Percentiles rank a stretch among this genome's conserved stretches.
Evolutionary conservation across 495 filamentous ascomycete species (phyloP).

Genomic region (Ramalina peruviana): DNA sequence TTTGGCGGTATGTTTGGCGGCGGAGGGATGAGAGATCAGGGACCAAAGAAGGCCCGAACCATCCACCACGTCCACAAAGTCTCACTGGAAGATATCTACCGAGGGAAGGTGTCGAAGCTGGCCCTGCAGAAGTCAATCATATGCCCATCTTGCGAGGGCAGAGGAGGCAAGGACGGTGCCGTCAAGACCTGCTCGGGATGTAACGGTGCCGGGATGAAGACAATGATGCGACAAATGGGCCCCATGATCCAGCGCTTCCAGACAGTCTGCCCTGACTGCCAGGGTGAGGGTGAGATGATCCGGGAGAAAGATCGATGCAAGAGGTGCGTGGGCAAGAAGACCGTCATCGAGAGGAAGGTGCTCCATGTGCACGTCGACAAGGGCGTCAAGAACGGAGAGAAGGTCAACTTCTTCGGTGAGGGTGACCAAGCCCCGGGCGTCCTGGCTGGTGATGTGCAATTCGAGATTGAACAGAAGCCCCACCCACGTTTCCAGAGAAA

Average conservation of each 20-base stretch:
- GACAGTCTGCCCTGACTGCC: slow-evolving; percentile 96
- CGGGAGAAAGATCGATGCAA: slow-evolving; percentile 95
- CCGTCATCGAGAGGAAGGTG: slow-evolving; percentile 89
- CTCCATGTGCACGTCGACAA: slow-evolving; percentile 95
- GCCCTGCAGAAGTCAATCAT: slow-evolving; percentile 96
- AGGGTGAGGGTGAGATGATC: slow-evolving; percentile 91
- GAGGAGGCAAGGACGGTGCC: slow-evolving; percentile 93
- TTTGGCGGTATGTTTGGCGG: slow-evolving; percentile 75
- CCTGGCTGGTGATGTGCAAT: slow-evolving; percentile 85
- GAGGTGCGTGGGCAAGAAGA: slow-evolving; percentile 91
- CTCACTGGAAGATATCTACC: slow-evolving; percentile 93
- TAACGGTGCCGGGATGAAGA: slow-evolving; percentile 94
- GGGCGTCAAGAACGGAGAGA: slow-evolving; percentile 83
- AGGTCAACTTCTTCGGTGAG: slow-evolving; percentile 91
- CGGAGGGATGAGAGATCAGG: slow-evolving; percentile 58
- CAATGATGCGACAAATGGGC: slow-evolving; percentile 99
- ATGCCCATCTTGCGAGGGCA: slow-evolving; percentile 87
- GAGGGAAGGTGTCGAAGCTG: slow-evolving; percentile 92
- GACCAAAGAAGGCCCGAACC: slow-evolving; percentile 85
- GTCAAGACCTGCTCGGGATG: slow-evolving; percentile 84
- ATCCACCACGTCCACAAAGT: slow-evolving; percentile 98
- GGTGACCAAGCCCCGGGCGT: slow-evolving; percentile 94
- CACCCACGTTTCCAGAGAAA: slow-evolving; percentile 90
- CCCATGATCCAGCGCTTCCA: slow-evolving; percentile 99
- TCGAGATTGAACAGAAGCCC: slow-evolving; percentile 97